Evolutionary conservation across 2,329 filamentous ascomycete species (phyloP).

Genomic region (Ophiostoma pallidulum): DNA sequence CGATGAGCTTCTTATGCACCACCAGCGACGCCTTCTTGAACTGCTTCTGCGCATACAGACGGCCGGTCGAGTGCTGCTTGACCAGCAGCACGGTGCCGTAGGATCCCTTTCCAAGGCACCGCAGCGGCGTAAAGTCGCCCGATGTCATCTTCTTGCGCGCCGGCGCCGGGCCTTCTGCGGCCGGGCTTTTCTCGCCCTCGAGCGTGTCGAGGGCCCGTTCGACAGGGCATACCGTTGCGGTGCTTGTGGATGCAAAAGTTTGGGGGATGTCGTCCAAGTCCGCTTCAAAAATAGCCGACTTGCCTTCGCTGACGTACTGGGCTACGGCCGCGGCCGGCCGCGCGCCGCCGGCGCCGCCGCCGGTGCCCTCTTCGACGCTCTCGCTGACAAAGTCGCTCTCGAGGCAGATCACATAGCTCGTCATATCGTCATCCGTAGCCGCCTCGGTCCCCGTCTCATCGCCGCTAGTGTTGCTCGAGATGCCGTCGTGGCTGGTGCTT

Average conservation of each 20-base stretch:
- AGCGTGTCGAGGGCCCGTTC: background rate
- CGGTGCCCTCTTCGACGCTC: constrained; percentile 41
- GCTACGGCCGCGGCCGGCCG: constrained; percentile 3
- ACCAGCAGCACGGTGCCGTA: constrained; percentile 93
- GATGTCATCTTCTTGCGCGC: constrained; percentile 76
- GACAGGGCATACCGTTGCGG: background rate
- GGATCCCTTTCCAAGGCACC: constrained; percentile 90
- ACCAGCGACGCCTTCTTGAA: constrained; percentile 95
- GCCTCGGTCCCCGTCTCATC: constrained; percentile 34
- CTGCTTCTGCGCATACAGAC: constrained; percentile 94
- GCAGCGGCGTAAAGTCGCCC: constrained; percentile 79
- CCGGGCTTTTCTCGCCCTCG: constrained; percentile 18
- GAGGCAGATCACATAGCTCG: constrained; percentile 76
- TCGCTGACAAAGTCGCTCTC: constrained; percentile 78
- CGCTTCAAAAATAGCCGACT: background rate
- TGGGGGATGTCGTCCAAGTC: constrained; percentile 2
- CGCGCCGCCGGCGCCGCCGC: no score
- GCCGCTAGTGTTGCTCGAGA: constrained; percentile 48
- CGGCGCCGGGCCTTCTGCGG: constrained; percentile 38
- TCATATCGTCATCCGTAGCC: constrained; percentile 52
- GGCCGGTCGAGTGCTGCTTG: constrained; percentile 77
- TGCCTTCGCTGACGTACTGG: constrained; percentile 4
- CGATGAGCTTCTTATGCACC: constrained; percentile 89
- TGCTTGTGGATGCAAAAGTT: background rate
- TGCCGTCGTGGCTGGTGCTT: constrained; percentile 50